phyloP scores from a whole-genome alignment of 179 eudicot genomes.

The Actinidia chinensis region DNA sequence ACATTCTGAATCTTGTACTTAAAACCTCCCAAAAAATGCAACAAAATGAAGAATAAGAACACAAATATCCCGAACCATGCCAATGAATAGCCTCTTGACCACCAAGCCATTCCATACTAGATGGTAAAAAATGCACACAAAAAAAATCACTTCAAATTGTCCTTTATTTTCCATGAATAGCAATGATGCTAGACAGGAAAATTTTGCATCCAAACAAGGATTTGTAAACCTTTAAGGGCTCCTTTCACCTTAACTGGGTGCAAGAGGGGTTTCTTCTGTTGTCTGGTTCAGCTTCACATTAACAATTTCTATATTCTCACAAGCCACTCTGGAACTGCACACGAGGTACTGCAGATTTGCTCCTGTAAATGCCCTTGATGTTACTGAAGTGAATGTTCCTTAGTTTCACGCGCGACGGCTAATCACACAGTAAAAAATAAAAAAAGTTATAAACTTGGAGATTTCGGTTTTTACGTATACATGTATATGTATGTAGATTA shows the following conservation, averaged over 20 bases:
- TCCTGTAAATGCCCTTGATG: neutral
- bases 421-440: neutral
- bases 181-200: no score
- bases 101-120: no score
- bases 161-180: no score
- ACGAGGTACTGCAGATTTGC: neutral
- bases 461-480: neutral
- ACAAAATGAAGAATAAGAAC: no score
- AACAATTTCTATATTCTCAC: conserved; percentile 2
- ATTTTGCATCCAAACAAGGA: neutral
- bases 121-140: no score
- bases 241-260: conserved; percentile 5
- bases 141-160: no score
- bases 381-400: conserved; percentile 2
- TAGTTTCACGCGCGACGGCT: neutral
- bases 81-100: no score
- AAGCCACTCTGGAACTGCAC: conserved; percentile 6
- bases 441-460: neutral
- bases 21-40: no score
- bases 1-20: no score
- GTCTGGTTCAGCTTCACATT: neutral
- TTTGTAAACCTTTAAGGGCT: conserved; percentile 5
- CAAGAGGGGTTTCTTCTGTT: neutral
- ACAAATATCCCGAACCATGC: no score
- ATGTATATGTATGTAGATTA: neutral